A percentile compares a stretch with the other conserved stretches of the same genome.
These are phyloP conservation scores for Aspergillus viridinutans DNA, from an alignment of 2,329 filamentous ascomycete genomes.

Conservation along the genomic window DNA sequence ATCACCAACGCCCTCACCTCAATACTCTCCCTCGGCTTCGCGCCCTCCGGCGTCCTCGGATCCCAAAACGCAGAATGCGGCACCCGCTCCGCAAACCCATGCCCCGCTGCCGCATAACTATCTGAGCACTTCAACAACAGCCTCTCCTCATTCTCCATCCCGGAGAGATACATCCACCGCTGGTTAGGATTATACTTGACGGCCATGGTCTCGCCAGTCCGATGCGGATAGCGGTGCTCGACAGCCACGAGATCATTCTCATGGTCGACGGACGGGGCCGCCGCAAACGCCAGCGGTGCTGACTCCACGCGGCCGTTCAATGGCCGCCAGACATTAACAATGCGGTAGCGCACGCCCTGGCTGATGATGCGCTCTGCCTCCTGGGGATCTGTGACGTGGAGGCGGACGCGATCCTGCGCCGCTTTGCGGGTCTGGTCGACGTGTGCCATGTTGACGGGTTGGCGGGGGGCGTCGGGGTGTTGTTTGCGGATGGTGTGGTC, in stretches of 20 bases:
- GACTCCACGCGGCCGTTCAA: constrained; percentile 56
- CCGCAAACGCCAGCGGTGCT: constrained; percentile 56
- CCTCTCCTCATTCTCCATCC: constrained; percentile 70
- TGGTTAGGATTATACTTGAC: constrained; percentile 60
- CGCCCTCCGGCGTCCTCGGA: constrained; percentile 64
- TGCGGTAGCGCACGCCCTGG: constrained; percentile 62
- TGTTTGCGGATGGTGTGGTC: constrained; percentile 83
- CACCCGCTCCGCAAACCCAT: constrained; percentile 42
- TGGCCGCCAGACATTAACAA: constrained; percentile 84
- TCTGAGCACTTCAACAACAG: constrained; percentile 76
- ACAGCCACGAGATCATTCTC: constrained; percentile 66
- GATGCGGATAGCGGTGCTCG: constrained; percentile 68
- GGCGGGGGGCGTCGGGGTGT: constrained; percentile 54
- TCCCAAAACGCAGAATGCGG: constrained; percentile 79
- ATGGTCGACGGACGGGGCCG: constrained; percentile 47
- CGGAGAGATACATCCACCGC: constrained; percentile 75
- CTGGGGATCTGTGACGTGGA: constrained; percentile 57
- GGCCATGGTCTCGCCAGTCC: constrained; percentile 69
- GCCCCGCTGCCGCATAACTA: constrained; percentile 42
- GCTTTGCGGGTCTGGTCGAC: constrained; percentile 75
- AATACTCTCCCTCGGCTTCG: constrained; percentile 76
- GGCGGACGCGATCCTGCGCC: constrained; percentile 61
- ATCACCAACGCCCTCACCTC: constrained; percentile 85
- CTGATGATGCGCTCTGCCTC: constrained; percentile 63
- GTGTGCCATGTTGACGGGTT: constrained; percentile 69